phyloP scores from a whole-genome alignment of 2,329 filamentous ascomycete species.

The Diaporthe eres region DNA sequence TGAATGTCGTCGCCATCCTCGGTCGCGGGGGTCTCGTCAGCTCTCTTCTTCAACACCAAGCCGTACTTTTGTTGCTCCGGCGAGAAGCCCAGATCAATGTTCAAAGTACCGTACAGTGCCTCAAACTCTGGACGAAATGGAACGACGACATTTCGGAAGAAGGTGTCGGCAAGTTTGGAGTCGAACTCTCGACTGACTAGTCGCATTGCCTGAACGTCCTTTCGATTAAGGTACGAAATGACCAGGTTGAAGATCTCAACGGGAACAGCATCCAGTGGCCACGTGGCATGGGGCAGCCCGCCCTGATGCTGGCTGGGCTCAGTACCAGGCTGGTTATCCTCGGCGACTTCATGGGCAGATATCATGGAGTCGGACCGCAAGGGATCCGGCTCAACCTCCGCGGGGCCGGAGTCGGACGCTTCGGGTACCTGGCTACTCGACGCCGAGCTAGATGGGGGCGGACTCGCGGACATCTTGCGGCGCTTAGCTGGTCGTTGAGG shows the following conservation, averaged over 20 bases:
- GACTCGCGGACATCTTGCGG: constrained; percentile 37
- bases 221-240: constrained; percentile 66
- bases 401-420: not conserved
- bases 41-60: constrained; percentile 47
- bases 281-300: constrained; percentile 39
- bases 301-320: not conserved
- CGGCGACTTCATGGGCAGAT: not conserved
- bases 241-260: constrained; percentile 75
- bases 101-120: constrained; percentile 53
- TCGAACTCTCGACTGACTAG: constrained; percentile 71
- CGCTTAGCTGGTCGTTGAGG: constrained; percentile 38
- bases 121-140: constrained; percentile 74
- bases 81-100: constrained; percentile 45
- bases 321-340: not conserved
- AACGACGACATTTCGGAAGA: constrained; percentile 75
- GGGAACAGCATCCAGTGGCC: constrained; percentile 61
- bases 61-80: constrained; percentile 39
- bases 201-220: constrained; percentile 72
- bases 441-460: constrained; percentile 14
- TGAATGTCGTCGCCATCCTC: not conserved
- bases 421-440: not conserved
- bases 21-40: not conserved
- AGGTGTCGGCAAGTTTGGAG: constrained; percentile 48
- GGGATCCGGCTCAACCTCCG: not conserved
- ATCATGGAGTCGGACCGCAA: not conserved